Percentiles rank a stretch among this genome's conserved stretches.
Evolutionary conservation across 768 basidiomycete species (phyloP).

Genomic region (Sporobolomyces phaffii): DNA sequence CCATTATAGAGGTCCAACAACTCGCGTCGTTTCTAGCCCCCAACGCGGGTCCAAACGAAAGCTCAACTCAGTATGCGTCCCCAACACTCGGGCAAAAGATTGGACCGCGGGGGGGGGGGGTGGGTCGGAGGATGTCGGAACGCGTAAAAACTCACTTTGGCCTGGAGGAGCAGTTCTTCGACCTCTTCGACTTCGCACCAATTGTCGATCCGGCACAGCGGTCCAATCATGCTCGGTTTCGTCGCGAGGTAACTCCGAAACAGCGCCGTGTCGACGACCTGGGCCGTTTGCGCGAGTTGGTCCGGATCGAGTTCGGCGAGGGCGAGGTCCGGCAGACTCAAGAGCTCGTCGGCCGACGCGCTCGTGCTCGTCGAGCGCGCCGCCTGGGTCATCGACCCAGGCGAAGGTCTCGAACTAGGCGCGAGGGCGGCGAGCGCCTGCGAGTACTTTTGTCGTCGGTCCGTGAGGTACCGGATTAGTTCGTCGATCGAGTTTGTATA

Average conservation of each 20-base stretch:
- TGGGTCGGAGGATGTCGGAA: too few species aligned
- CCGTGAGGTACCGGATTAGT: constrained; percentile 77
- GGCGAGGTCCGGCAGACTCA: constrained; percentile 68
- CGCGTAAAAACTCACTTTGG: constrained; percentile 65
- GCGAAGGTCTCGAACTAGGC: constrained; percentile 64
- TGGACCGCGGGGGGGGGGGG: too few species aligned
- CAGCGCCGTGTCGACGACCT: constrained; percentile 89
- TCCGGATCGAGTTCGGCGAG: constrained; percentile 68
- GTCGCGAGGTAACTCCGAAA: constrained; percentile 86
- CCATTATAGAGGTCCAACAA: constrained; percentile 86
- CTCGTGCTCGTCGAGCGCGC: constrained; percentile 54
- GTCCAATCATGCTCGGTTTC: constrained; percentile 71
- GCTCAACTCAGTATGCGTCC: too few species aligned
- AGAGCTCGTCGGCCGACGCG: constrained; percentile 59
- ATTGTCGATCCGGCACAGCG: constrained; percentile 81
- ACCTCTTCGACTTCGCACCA: constrained; percentile 97
- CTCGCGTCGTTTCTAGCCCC: constrained; percentile 74
- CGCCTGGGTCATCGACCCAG: too few species aligned
- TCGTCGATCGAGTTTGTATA: constrained; percentile 65
- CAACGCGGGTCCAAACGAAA: too few species aligned
- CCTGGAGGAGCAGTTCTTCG: constrained; percentile 72
- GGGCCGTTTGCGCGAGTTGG: constrained; percentile 78
- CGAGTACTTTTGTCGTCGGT: constrained; percentile 76
- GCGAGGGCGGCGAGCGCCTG: constrained; percentile 68
- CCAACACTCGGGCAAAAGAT: too few species aligned